Percentiles rank a stretch among this genome's conserved stretches.
Conservation (phyloP, 1,139 yeast genomes). For the Hansenula sp. region DNA sequence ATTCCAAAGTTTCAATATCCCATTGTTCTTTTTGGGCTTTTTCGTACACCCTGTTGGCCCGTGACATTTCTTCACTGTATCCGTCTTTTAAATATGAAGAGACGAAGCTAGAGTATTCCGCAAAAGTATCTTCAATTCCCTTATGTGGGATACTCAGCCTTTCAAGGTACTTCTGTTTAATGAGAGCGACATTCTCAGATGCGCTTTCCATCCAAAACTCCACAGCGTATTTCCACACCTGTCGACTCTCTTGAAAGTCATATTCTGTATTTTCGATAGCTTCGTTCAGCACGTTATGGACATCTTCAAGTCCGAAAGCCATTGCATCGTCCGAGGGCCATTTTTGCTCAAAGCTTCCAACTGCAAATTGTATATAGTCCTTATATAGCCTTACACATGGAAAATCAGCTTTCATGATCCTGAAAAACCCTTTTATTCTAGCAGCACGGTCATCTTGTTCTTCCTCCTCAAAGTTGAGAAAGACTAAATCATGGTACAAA, state of each 20-base stretch:
- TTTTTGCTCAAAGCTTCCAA: background rate
- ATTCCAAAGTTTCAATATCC: conserved; percentile 22
- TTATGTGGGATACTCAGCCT: conserved; percentile 35
- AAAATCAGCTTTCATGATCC: no score
- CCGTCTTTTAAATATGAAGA: conserved; percentile 24
- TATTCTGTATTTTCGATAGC: background rate
- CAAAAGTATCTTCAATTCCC: conserved; percentile 33
- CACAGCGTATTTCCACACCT: background rate
- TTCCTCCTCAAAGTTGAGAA: no score
- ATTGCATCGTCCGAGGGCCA: background rate
- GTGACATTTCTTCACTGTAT: conserved; percentile 30
- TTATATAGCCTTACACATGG: no score
- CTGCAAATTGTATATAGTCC: no score
- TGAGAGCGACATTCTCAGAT: background rate
- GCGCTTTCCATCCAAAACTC: background rate
- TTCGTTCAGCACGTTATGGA: background rate
- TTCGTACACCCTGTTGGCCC: conserved; percentile 30
- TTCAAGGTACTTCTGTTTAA: conserved; percentile 20
- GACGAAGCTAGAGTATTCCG: conserved; percentile 34
- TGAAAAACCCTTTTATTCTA: no score
- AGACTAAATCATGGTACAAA: no score
- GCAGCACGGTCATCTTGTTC: no score
- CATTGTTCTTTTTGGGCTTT: conserved; percentile 26
- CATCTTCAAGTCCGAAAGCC: background rate
- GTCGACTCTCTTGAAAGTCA: background rate